Percentiles rank a stretch among this genome's conserved stretches.
Conservation (phyloP, 164 flowering plant genomes). For the Dillenia turbinata region DNA sequence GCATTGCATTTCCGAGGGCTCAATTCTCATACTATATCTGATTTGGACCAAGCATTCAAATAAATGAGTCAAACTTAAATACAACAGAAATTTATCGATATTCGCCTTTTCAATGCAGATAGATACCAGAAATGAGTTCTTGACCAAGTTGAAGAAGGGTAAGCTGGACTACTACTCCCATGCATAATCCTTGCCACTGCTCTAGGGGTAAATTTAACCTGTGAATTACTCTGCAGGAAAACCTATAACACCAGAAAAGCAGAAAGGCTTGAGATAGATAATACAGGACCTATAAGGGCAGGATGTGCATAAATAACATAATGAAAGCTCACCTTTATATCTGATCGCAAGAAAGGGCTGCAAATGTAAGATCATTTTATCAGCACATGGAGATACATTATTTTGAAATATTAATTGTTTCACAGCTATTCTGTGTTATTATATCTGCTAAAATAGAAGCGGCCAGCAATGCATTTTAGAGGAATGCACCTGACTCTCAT, state of each 20-base stretch:
- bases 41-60: too few relatives aligned
- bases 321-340: constrained; percentile 66
- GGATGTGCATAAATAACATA: neutral
- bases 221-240: constrained; percentile 74
- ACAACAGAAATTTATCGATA: too few relatives aligned
- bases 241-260: constrained; percentile 42
- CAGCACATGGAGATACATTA: constrained; percentile 12
- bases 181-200: constrained; percentile 97
- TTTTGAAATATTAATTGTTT: too few relatives aligned
- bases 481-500: too few relatives aligned
- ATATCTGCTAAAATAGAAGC: too few relatives aligned
- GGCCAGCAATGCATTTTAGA: too few relatives aligned
- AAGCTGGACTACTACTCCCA: constrained; percentile 88
- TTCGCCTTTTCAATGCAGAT: too few relatives aligned
- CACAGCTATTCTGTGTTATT: too few relatives aligned
- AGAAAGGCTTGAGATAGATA: neutral
- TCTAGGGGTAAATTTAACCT: constrained; percentile 89
- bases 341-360: constrained; percentile 88
- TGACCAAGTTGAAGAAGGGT: constrained; percentile 83
- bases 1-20: too few relatives aligned
- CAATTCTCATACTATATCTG: too few relatives aligned
- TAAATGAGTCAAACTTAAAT: too few relatives aligned
- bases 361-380: constrained; percentile 22
- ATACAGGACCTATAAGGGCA: neutral
- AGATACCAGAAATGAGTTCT: constrained; percentile 90